Percentiles rank a stretch among this genome's conserved stretches.
These are phyloP conservation scores for Rhodosporidiobolus sp. DNA, from an alignment of 768 basidiomycete species.

Conservation along the genomic window DNA sequence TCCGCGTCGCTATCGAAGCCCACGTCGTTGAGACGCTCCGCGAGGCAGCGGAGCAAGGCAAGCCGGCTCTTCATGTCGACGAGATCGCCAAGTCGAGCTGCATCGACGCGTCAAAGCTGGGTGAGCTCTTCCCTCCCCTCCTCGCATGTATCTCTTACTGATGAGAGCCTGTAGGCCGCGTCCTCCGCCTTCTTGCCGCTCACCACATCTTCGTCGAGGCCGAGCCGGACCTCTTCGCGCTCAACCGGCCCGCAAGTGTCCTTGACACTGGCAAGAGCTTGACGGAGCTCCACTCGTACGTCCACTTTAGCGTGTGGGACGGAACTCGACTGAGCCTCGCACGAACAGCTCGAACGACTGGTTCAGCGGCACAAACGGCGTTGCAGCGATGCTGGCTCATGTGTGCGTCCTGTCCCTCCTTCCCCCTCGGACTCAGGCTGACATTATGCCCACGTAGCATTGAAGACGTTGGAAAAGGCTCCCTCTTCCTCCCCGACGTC, in stretches of 20 bases:
- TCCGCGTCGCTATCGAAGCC: constrained; percentile 47
- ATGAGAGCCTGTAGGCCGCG: constrained; percentile 57
- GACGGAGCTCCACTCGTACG: constrained; percentile 49
- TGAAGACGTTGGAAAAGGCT: constrained; percentile 8
- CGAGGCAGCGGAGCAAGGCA: constrained; percentile 47
- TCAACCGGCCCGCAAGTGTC: constrained; percentile 66
- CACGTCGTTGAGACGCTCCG: constrained; percentile 53
- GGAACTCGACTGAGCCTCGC: too few species aligned
- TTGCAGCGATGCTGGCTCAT: constrained; percentile 41
- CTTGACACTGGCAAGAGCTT: constrained; percentile 66
- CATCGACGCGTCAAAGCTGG: constrained; percentile 47
- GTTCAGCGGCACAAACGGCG: too few species aligned
- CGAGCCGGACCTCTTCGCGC: constrained; percentile 67
- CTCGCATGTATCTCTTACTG: not conserved
- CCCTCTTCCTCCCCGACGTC: constrained; percentile 37
- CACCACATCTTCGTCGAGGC: constrained; percentile 71
- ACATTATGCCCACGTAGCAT: not conserved
- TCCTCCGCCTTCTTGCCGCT: constrained; percentile 70
- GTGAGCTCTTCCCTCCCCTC: constrained; percentile 44
- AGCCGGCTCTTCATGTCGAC: constrained; percentile 45
- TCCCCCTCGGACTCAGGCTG: not conserved
- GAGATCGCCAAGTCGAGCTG: constrained; percentile 50
- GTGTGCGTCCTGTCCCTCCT: constrained; percentile 27
- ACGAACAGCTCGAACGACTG: too few species aligned
- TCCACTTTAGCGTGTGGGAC: constrained; percentile 23